Base-by-base conservation (phyloP, 352 stramenopile genomes). In the Aphanomyces cochlioides region DNA sequence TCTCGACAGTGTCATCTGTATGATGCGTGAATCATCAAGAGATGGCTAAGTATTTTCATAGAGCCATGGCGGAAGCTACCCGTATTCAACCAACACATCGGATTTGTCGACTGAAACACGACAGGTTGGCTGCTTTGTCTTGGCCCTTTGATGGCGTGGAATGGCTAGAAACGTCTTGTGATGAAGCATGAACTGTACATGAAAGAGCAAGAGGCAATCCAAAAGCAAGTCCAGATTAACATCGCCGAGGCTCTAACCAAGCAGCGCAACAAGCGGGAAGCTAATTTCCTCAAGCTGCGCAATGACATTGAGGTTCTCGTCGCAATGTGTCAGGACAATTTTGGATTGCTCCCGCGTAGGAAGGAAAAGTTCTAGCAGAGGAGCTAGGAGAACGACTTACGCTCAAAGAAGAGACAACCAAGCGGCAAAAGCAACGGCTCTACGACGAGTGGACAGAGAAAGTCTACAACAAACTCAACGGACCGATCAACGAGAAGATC, bases 181-280 rank as follows among this genome's bases (percentile, higher is more conserved):
- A 86, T 90, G 78, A 92, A 92, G 65, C 80, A 92, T 65, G 84
- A 90, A 65, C 63, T 90, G 37, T 88, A 92, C 69, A 72, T 79
- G 66, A 84, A 84, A 50, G 84, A 92, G 64, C 82, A 89, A 63
- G 81, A 90, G 40, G 78, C 73, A 8, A 74, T 85, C 63, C 74
- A 83, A 56, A 82, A 84, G 48, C 87, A 92, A 43, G 67, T 92
- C 7, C 67, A 78, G 0, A 80, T 87, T 37, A 77, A 74, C n/a
- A 88, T 90, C 56, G 79, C 82, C 0, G 84, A 92, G 50, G 87
- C 82, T 41, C 66, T 92, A 0, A 73, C 85, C 56, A 84, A 86
- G 54, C 79, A 90, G 43, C 80, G 79, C 40, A 83, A 77, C 36
- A 86, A 80, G 66, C 84, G 84, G 50, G 85, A 92, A 57, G 80